Conservation (phyloP, 2,329 filamentous ascomycete species). For the Fusarium sororula region DNA sequence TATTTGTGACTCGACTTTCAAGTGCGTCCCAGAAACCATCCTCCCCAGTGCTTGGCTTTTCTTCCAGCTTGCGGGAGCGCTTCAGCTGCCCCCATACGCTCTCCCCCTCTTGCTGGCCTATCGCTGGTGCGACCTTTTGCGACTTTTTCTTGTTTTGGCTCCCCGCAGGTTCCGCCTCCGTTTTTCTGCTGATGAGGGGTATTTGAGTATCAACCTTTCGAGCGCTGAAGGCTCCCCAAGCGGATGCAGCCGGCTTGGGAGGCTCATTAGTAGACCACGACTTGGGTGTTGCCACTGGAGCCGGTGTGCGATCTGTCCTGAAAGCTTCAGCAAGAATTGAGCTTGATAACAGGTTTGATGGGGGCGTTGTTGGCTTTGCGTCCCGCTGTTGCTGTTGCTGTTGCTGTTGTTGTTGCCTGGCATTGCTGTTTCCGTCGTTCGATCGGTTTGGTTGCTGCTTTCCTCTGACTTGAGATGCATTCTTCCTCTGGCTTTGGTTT, state of each 20-base stretch:
- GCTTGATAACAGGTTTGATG: slow-evolving; percentile 34
- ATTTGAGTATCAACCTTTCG: slow-evolving; percentile 35
- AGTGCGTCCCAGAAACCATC: slow-evolving; percentile 39
- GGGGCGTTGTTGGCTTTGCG: not conserved
- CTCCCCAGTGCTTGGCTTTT: not conserved
- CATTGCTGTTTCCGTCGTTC: not conserved
- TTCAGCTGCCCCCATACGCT: slow-evolving; percentile 41
- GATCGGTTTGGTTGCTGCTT: not conserved
- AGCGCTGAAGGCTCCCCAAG: slow-evolving; percentile 40
- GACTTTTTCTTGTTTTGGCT: not conserved
- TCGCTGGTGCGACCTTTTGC: not conserved
- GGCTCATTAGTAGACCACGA: slow-evolving; percentile 37
- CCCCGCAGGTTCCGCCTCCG: not conserved
- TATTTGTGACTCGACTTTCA: slow-evolving; percentile 34
- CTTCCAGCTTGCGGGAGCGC: slow-evolving; percentile 16
- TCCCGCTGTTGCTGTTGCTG: slow-evolving; percentile 6
- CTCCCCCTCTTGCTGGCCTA: not conserved
- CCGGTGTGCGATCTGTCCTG: slow-evolving; percentile 42
- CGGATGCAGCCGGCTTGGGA: not conserved
- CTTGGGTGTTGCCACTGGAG: slow-evolving; percentile 38
- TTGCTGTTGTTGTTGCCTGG: slow-evolving; percentile 9
- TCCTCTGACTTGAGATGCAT: not conserved
- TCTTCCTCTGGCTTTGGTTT: slow-evolving; percentile 10
- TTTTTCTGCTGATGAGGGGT: not conserved
- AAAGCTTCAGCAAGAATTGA: slow-evolving; percentile 48